These are phyloP conservation scores for Pseudonectria foliicola DNA, from an alignment of 2,329 filamentous ascomycete species.

Conservation along the genomic window DNA sequence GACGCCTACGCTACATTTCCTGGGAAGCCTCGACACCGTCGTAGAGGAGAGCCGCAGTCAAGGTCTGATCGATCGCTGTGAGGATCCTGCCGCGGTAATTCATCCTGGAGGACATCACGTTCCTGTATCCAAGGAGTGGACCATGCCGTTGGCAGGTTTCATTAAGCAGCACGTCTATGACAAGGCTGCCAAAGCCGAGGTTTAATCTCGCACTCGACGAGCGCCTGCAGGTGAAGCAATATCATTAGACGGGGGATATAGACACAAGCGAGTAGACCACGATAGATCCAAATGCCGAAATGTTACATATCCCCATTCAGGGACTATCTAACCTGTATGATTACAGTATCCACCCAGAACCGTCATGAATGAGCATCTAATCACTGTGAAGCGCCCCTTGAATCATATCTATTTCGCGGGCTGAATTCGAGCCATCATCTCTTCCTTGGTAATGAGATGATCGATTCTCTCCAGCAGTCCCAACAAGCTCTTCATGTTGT, in stretches of 20 bases:
- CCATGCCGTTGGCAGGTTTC: conserved; percentile 67
- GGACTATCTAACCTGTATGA: conserved; percentile 30
- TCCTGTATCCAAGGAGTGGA: conserved; percentile 75
- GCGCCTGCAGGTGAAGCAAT: conserved; percentile 1
- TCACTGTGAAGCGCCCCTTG: conserved; percentile 9
- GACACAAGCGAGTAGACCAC: conserved; percentile 16
- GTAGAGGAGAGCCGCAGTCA: conserved; percentile 71
- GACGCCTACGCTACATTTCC: conserved; percentile 74
- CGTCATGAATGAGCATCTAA: conserved; percentile 21
- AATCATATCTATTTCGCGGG: conserved; percentile 39
- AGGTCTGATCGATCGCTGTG: conserved; percentile 59
- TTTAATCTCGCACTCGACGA: conserved; percentile 9
- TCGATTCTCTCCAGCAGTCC: conserved; percentile 86
- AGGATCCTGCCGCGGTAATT: conserved; percentile 46
- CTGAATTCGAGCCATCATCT: conserved; percentile 99
- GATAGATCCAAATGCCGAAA: conserved; percentile 16
- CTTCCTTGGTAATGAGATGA: conserved; percentile 97
- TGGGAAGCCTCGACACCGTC: conserved; percentile 80
- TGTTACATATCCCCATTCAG: conserved; percentile 25
- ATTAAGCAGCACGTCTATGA: conserved; percentile 40
- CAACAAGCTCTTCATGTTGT: conserved; percentile 91
- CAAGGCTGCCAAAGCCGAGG: conserved; percentile 16
- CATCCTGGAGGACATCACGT: conserved; percentile 91
- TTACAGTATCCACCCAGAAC: conserved; percentile 24
- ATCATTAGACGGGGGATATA: conserved; percentile 11